Base-by-base conservation (phyloP, 2,329 filamentous ascomycete genomes). In the Verticillium albo-atrum region DNA sequence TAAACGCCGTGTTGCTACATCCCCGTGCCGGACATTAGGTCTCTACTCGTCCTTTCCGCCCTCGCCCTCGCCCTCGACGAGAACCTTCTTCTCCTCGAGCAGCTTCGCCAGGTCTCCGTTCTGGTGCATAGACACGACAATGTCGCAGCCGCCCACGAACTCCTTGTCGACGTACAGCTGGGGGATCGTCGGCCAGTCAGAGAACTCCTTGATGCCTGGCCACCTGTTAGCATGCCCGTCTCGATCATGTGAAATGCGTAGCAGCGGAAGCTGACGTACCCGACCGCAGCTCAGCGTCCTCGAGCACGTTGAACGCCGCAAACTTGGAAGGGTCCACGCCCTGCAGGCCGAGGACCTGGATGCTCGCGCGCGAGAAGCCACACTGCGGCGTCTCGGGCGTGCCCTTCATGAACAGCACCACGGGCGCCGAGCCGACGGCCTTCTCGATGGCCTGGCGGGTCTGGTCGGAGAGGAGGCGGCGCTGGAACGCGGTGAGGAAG, bases 331-430 rank as follows among this genome's bases (percentile, higher is more conserved):
- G 95, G 77, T 98, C 91, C 63, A 99, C 92, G 64, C 95, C 95
- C 78, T 99, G 94, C 69, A 97, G 77, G 60, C 94, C 92, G 64
- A 99, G 82, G 69, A 99, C 93, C 81, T 98, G 93, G 73, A 99
- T 96, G 72, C 86, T 92, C 58, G 94, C 94, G 68, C 93, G 87
- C 61, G 94, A 98, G 82, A 97, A 99, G 53, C 95, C 95, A 77
- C 95, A 99, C 76, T 97, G 93, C 23, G 95, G 95, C 62, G 87
- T 91, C 78, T 97, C 93, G 60, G 95, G 95, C 1, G 95, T 98
- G 61, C 95, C 95, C 81, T 99, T 99, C 95, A 99, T 99, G 82
- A 99, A 99, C 60, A 99, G 83, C 1, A 99, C 95, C 0, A 99
- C 94, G 2, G 94, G 94, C 0, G 93, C 90, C 1, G 92, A 93